These are phyloP conservation scores for Eucalyptus decipiens DNA, from an alignment of 345 rosid species.

Conservation along the genomic window DNA sequence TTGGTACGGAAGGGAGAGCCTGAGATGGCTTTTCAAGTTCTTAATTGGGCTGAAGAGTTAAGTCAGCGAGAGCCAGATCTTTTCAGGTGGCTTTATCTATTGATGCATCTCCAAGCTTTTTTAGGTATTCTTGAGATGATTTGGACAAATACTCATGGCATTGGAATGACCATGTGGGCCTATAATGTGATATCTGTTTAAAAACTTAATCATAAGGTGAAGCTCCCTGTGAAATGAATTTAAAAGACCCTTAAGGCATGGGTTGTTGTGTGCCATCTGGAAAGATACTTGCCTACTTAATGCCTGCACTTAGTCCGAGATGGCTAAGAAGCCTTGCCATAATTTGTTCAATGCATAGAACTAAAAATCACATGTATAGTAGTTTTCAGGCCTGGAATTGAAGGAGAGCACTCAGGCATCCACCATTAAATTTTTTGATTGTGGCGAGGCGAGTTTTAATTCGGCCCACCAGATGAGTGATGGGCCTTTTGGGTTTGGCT, in stretches of 20 bases:
- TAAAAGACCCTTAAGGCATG: background rate
- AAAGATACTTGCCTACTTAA: background rate
- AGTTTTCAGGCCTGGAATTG: background rate
- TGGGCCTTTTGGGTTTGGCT: background rate
- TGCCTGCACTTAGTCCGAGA: background rate
- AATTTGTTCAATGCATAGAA: background rate
- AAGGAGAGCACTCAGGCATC: background rate
- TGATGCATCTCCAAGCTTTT: background rate
- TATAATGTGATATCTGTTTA: background rate
- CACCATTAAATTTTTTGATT: background rate
- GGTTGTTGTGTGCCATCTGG: background rate
- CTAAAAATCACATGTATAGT: background rate
- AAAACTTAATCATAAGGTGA: background rate
- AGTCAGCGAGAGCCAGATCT: constrained; percentile 34
- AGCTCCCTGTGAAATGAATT: background rate
- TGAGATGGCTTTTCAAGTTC: constrained; percentile 31
- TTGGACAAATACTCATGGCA: background rate
- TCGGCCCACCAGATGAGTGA: background rate
- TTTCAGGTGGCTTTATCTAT: constrained; percentile 24
- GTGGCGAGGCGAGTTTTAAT: background rate
- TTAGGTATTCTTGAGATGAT: background rate
- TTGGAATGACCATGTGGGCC: background rate
- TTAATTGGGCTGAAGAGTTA: constrained; percentile 29
- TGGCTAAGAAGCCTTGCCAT: background rate
- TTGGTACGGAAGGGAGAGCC: constrained; percentile 27